A percentile compares a stretch with the other conserved stretches of the same genome.
These are phyloP conservation scores for Trichoderma asperelloides DNA, from an alignment of 495 filamentous ascomycete genomes.

Conservation along the genomic window DNA sequence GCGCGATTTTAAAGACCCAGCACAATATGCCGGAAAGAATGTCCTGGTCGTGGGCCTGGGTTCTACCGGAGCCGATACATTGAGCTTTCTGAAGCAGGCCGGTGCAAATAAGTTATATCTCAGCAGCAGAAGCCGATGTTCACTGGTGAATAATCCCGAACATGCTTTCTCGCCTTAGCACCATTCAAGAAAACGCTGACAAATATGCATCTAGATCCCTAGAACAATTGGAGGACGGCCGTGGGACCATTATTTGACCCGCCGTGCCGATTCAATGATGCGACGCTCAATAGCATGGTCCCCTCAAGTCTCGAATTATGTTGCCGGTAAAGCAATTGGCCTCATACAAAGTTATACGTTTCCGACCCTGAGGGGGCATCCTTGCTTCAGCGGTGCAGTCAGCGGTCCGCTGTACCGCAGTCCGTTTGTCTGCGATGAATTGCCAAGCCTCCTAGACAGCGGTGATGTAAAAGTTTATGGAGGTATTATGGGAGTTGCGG, in stretches of 20 bases:
- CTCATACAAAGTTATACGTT: conserved; percentile 3
- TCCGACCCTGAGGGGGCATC: conserved; percentile 10
- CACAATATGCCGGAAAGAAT: conserved; percentile 13
- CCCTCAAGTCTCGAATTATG: not conserved
- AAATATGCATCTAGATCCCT: not conserved
- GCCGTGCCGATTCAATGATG: not conserved
- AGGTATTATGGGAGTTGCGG: conserved; percentile 17
- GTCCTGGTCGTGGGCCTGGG: conserved; percentile 18
- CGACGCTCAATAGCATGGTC: not conserved
- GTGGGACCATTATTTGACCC: conserved; percentile 2
- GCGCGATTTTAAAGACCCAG: conserved; percentile 9
- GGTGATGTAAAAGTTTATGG: conserved; percentile 11
- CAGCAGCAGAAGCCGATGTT: conserved; percentile 11
- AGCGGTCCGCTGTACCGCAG: conserved; percentile 4
- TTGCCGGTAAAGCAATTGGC: conserved; percentile 9
- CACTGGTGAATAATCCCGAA: conserved; percentile 8
- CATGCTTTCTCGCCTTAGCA: not conserved
- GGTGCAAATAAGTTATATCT: conserved; percentile 10
- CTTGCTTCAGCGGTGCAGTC: conserved; percentile 12
- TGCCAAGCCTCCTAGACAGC: conserved; percentile 1
- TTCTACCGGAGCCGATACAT: conserved; percentile 17
- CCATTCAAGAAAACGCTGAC: not conserved
- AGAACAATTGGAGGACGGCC: not conserved
- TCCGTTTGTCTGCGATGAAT: conserved; percentile 4
- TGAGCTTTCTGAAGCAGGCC: conserved; percentile 11